A percentile compares a stretch with the other conserved stretches of the same genome.
Conservation (phyloP, 495 filamentous ascomycete genomes). For the Letharia lupina region DNA sequence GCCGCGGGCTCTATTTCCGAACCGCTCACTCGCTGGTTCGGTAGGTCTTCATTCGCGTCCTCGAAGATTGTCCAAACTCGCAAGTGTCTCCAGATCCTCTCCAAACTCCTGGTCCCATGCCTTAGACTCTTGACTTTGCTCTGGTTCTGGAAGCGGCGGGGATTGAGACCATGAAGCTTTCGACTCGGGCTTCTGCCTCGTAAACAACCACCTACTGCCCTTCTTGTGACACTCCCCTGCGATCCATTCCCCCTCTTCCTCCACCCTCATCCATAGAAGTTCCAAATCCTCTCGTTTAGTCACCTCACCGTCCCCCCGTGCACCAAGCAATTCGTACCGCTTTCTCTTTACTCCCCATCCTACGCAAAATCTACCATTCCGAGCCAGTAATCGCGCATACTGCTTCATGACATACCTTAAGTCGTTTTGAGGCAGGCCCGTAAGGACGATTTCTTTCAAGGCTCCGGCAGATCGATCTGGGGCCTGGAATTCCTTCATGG, state of each 20-base stretch:
- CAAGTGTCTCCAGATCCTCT: too few relatives aligned
- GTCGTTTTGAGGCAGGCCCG: not conserved
- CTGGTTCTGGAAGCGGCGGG: not conserved
- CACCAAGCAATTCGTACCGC: not conserved
- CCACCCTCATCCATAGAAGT: not conserved
- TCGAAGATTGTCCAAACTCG: too few relatives aligned
- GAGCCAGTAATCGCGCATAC: not conserved
- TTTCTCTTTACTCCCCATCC: not conserved
- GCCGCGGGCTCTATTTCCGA: too few relatives aligned
- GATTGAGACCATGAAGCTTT: too few relatives aligned
- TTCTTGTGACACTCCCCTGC: not conserved
- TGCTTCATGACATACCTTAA: not conserved
- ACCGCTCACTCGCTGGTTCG: too few relatives aligned
- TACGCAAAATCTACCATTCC: not conserved
- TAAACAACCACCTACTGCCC: not conserved
- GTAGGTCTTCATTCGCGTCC: too few relatives aligned
- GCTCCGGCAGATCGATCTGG: not conserved
- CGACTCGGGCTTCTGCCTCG: too few relatives aligned
- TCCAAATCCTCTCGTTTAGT: not conserved
- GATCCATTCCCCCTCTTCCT: not conserved
- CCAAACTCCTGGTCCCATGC: not conserved
- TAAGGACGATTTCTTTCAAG: not conserved
- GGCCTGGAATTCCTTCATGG: not conserved
- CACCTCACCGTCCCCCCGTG: not conserved
- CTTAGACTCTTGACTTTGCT: not conserved